Evolutionary conservation across 495 filamentous ascomycete species (phyloP), one percentile per base, ranked within the genome.

Genomic region (Schizothecium vesticola): DNA sequence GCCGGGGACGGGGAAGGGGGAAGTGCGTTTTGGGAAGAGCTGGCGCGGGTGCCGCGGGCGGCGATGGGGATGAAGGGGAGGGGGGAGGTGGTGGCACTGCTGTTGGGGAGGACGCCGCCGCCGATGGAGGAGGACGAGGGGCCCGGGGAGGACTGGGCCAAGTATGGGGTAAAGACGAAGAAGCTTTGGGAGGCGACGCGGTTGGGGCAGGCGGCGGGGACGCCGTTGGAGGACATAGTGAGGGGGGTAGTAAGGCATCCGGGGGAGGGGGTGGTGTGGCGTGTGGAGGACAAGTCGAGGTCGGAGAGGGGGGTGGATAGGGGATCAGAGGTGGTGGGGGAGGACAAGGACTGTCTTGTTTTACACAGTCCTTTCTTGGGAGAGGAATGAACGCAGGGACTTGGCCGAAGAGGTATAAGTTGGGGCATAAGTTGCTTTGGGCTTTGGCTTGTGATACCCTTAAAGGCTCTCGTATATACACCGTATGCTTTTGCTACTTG

Each of bases 1-100:
- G 51, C 72, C 0, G 69, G 77, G 43, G 19, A 9, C 8, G 43
- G 1, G 16, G 43, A 51, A 0, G 43, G 43, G 0, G 19, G 4
- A 0, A 4, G 1, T 0, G 5, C 16, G 19, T 51, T 51, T 6
- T 84, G 81, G 80, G 56, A 16, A 12, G 33, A 67, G 13, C 36
- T 80, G 3, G 60, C 83, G n/a, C 67, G 73, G 10, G 72, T 83
- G 2, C 81, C 82, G 23, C 66, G 69, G 62, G 70, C 72, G 43
- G 74, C 79, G 23, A 36, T 79, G 21, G 51, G 21, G 28, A 10
- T 61, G 56, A 22, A 13, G 51, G 33, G 25, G 13, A 22, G 43
- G 5, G 56, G 62, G 8, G 55, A 70, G 43, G 12, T 66, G 12
- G 29, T 19, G 56, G 22, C 56, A 21, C 10, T 66, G n/a, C 25